Percentiles rank a stretch among this genome's conserved stretches.
Evolutionary conservation across 1,284 basidiomycete genomes (phyloP).

Genomic region (Sporisorium exsertum): DNA sequence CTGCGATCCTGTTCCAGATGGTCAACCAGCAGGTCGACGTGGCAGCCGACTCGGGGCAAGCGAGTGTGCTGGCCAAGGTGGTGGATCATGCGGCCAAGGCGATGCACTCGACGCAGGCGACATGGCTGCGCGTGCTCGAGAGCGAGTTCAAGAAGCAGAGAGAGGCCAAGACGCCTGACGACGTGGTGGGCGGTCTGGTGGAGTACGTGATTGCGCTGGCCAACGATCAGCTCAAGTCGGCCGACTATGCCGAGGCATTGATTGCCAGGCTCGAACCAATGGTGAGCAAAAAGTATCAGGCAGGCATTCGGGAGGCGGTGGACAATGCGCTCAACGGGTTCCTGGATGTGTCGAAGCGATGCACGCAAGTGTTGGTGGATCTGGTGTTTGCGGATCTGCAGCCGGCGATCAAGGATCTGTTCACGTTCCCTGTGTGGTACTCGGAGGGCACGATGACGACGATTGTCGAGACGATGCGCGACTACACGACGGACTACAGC

Average conservation of each 20-base stretch:
- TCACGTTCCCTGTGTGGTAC: constrained; percentile 76
- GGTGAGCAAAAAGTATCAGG: constrained; percentile 91
- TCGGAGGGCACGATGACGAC: constrained; percentile 79
- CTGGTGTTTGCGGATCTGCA: constrained; percentile 95
- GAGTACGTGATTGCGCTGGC: constrained; percentile 98
- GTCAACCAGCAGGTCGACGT: constrained; percentile 97
- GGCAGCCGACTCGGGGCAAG: constrained; percentile 94
- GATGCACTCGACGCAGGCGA: constrained; percentile 88
- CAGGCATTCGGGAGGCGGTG: constrained; percentile 83
- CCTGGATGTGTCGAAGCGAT: constrained; percentile 96
- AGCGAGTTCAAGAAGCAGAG: constrained; percentile 86
- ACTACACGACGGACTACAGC: constrained; percentile 94
- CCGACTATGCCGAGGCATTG: constrained; percentile 90
- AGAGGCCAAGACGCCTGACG: constrained; percentile 82
- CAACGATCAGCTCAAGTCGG: constrained; percentile 96
- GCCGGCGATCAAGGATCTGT: constrained; percentile 86
- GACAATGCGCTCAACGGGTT: constrained; percentile 98
- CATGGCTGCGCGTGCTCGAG: constrained; percentile 87
- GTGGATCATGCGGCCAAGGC: constrained; percentile 88
- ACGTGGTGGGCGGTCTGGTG: constrained; percentile 86
- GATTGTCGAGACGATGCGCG: constrained; percentile 93
- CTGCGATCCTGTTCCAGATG: constrained; percentile 94
- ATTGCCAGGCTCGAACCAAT: constrained; percentile 87
- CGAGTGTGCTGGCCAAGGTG: constrained; percentile 89
- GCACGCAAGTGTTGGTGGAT: constrained; percentile 91